A percentile compares a stretch with the other conserved stretches of the same genome.
Evolutionary conservation across 495 filamentous ascomycete species (phyloP).

Genomic region (Cercophora scortea): DNA sequence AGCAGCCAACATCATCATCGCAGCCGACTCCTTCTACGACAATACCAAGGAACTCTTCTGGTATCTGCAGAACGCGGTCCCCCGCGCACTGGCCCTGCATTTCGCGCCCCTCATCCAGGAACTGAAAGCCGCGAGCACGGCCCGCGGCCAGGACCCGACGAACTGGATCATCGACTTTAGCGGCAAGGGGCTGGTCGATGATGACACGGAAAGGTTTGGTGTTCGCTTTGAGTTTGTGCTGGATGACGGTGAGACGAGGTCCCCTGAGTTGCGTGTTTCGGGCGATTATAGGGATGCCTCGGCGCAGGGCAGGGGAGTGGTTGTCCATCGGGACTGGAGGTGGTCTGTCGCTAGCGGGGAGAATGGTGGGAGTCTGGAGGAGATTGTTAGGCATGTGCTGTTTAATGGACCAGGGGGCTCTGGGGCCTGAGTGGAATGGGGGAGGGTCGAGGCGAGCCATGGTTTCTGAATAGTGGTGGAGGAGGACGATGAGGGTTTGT

Average conservation of each 20-base stretch:
- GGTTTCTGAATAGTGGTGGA: no score
- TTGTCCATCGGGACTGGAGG: slow-evolving; percentile 7
- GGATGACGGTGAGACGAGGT: neutral
- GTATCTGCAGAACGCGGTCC: slow-evolving; percentile 18
- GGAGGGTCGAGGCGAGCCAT: no score
- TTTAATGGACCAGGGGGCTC: neutral
- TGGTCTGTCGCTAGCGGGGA: slow-evolving; percentile 1
- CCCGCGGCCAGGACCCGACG: neutral
- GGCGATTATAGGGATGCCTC: slow-evolving; percentile 1
- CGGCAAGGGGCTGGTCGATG: slow-evolving; percentile 12
- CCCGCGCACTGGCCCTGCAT: slow-evolving; percentile 15
- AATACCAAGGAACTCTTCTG: slow-evolving; percentile 7
- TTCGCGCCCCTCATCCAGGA: slow-evolving; percentile 1
- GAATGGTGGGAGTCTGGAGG: neutral
- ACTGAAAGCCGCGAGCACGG: neutral
- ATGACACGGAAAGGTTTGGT: slow-evolving; percentile 9
- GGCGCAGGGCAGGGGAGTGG: slow-evolving; percentile 1
- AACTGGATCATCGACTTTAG: slow-evolving; percentile 8
- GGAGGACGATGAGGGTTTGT: no score
- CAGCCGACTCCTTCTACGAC: slow-evolving; percentile 13
- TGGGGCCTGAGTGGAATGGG: no score
- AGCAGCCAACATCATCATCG: neutral
- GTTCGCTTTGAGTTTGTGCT: slow-evolving; percentile 10
- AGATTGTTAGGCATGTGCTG: slow-evolving; percentile 8
- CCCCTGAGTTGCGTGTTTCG: slow-evolving; percentile 3